Evolutionary conservation across 2,329 filamentous ascomycete genomes (phyloP).

Genomic region (Thielaviopsis musarum): DNA sequence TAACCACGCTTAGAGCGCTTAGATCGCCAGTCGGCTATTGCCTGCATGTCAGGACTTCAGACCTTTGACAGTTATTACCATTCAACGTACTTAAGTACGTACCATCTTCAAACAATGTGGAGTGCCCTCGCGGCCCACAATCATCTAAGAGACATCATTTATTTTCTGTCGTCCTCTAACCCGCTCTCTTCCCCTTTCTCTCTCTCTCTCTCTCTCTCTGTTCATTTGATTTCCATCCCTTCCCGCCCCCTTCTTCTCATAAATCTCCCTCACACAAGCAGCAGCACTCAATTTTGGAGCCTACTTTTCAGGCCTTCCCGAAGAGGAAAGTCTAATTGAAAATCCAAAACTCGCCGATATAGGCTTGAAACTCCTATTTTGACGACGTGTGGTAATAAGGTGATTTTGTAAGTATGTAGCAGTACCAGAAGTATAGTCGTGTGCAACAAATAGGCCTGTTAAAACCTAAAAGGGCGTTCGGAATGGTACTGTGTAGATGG

Average conservation of each 20-base stretch:
- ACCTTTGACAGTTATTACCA: neutral
- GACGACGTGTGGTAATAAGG: neutral
- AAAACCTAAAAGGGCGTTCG: neutral
- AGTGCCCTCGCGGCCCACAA: too few relatives aligned
- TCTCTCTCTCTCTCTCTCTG: too few relatives aligned
- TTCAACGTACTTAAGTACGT: too few relatives aligned
- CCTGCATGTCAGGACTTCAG: neutral
- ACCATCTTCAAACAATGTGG: too few relatives aligned
- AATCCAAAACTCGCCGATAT: neutral
- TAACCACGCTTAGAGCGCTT: neutral
- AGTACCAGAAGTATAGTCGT: neutral
- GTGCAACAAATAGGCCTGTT: neutral
- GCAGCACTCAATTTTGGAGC: too few relatives aligned
- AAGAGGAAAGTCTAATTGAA: neutral
- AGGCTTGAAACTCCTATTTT: neutral
- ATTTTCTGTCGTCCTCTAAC: neutral
- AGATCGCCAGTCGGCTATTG: neutral
- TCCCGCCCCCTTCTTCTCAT: neutral
- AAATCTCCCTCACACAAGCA: neutral
- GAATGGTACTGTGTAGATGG: too few relatives aligned
- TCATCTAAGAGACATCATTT: too few relatives aligned
- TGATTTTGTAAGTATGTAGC: neutral
- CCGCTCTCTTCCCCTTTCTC: neutral
- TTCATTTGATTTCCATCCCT: neutral
- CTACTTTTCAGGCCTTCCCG: neutral